Evolutionary conservation across 768 basidiomycete genomes (phyloP).

Genomic region (Suillus lakei): DNA sequence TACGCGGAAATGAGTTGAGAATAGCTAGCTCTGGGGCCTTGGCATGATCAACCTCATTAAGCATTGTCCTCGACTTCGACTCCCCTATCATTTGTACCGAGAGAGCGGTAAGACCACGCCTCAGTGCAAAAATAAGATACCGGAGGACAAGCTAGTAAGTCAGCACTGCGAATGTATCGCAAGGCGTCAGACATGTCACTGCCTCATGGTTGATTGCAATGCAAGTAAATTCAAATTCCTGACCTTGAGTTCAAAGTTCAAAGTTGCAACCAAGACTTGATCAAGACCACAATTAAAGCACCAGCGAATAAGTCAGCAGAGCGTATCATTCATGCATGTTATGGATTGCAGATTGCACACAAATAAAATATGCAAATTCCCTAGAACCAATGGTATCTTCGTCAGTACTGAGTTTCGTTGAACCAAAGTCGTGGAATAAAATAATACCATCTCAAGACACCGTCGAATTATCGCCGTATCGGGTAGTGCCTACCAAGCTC

Average conservation of each 20-base stretch:
- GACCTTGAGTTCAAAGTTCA: not conserved
- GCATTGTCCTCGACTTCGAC: not conserved
- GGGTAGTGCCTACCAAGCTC: not conserved
- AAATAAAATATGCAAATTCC: not conserved
- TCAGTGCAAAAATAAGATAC: not conserved
- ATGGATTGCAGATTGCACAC: not conserved
- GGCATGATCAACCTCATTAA: not conserved
- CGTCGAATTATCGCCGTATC: not conserved
- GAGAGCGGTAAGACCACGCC: not conserved
- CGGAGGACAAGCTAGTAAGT: not conserved
- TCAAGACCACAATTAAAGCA: not conserved
- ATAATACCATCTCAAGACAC: not conserved
- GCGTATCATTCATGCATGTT: not conserved
- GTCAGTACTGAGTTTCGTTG: not conserved
- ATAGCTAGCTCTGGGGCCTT: too few relatives aligned
- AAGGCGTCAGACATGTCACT: too few relatives aligned
- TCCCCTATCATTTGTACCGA: not conserved
- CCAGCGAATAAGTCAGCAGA: not conserved
- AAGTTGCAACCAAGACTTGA: too few relatives aligned
- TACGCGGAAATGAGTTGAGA: not conserved
- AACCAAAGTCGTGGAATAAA: not conserved
- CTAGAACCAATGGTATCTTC: not conserved
- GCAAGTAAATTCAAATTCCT: not conserved
- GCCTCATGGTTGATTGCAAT: not conserved
- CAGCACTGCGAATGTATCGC: not conserved